Percentiles rank a stretch among this genome's conserved stretches.
Evolutionary conservation across 2,329 filamentous ascomycete genomes (phyloP).

Genomic region (Talaromyces amestolkiae): DNA sequence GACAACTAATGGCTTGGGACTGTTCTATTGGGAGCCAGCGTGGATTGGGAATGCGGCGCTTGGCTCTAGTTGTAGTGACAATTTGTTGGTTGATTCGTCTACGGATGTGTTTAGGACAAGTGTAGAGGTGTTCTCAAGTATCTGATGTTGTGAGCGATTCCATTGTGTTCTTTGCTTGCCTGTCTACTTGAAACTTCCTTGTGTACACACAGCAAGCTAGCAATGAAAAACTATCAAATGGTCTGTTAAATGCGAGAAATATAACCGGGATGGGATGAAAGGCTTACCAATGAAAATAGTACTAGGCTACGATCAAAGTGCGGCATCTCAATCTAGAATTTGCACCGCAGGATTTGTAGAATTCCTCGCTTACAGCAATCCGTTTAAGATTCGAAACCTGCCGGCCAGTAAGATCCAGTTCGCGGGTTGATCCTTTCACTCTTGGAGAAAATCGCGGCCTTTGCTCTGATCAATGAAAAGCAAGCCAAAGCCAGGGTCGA

Average conservation of each 20-base stretch:
- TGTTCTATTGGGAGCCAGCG: conserved; percentile 74
- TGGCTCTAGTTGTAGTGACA: conserved; percentile 64
- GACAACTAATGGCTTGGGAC: conserved; percentile 55
- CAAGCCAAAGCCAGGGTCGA: background rate
- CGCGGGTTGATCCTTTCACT: background rate
- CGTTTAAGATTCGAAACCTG: background rate
- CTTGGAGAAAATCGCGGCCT: background rate
- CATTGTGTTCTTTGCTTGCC: background rate
- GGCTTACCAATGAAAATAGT: background rate
- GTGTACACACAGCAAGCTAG: background rate
- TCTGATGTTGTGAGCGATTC: background rate
- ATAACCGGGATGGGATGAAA: background rate
- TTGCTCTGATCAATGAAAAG: background rate
- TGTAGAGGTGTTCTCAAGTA: conserved; percentile 50
- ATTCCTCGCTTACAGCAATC: background rate
- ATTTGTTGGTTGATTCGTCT: conserved; percentile 58
- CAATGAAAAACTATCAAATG: background rate
- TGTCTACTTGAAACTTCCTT: background rate
- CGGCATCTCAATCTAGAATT: background rate
- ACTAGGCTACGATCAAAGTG: background rate
- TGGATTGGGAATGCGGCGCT: conserved; percentile 66
- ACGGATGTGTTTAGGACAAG: conserved; percentile 56
- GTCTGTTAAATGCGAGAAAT: too few relatives aligned
- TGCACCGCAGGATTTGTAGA: too few relatives aligned
- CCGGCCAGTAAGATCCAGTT: background rate